A percentile compares a stretch with the other conserved stretches of the same genome.
phyloP scores from a whole-genome alignment of 352 stramenopile genomes.

The Globisporangium viniferum region DNA sequence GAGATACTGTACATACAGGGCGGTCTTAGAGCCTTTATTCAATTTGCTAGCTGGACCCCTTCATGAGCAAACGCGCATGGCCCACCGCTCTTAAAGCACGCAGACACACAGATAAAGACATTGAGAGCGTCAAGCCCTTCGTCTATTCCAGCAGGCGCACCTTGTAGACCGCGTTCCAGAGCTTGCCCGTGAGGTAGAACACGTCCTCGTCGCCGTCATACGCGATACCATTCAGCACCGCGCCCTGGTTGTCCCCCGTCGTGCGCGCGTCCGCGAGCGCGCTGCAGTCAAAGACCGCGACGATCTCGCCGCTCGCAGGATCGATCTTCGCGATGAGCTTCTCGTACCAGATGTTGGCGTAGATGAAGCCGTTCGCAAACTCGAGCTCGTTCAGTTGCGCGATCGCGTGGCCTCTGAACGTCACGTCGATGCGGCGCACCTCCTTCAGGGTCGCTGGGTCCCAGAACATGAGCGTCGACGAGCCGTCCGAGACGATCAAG shows the following conservation, averaged over 20 bases:
- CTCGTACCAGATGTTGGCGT: conserved; percentile 95
- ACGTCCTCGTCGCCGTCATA: conserved; percentile 87
- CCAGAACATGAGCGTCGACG: conserved; percentile 90
- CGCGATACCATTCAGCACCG: conserved; percentile 94
- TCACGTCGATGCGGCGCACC: conserved; percentile 68
- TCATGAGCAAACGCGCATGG: background rate
- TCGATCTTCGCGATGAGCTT: conserved; percentile 92
- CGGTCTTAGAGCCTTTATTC: background rate
- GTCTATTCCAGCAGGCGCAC: conserved; percentile 58
- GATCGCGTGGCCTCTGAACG: conserved; percentile 40
- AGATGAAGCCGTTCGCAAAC: conserved; percentile 88
- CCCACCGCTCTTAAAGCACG: background rate
- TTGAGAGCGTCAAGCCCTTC: background rate
- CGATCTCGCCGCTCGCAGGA: conserved; percentile 71
- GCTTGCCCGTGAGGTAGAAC: conserved; percentile 93
- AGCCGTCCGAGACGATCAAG: conserved; percentile 89
- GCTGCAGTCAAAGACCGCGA: conserved; percentile 88
- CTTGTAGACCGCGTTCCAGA: conserved; percentile 91
- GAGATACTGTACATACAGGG: background rate
- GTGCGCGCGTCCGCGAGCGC: conserved; percentile 56
- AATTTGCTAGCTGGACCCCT: background rate
- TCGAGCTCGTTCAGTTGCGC: conserved; percentile 93
- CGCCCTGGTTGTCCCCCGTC: conserved; percentile 44
- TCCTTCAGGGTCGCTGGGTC: conserved; percentile 75
- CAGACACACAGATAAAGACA: conserved; percentile 9